These are phyloP conservation scores for Venturia carpophila DNA, from an alignment of 2,329 filamentous ascomycete species.

Conservation along the genomic window DNA sequence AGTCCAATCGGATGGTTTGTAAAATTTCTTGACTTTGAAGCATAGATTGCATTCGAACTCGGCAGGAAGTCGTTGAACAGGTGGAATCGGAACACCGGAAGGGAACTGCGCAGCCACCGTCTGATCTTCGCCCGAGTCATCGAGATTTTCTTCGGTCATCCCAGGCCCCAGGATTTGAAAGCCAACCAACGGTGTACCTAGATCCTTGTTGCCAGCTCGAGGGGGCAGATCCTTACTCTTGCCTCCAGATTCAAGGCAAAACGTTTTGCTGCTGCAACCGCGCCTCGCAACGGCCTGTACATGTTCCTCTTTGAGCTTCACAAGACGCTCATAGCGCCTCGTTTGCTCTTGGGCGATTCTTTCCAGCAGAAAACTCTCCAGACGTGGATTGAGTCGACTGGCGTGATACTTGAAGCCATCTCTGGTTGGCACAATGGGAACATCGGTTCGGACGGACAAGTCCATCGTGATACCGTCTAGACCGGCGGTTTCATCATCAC, in stretches of 20 bases:
- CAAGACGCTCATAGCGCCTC: constrained; percentile 67
- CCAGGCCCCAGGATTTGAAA: constrained; percentile 50
- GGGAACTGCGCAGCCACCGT: constrained; percentile 71
- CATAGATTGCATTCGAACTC: constrained; percentile 87
- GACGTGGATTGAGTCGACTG: constrained; percentile 62
- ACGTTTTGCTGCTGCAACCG: constrained; percentile 52
- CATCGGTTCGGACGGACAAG: constrained; percentile 52
- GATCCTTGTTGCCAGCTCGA: constrained; percentile 50
- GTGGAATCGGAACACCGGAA: constrained; percentile 71
- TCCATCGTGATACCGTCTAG: constrained; percentile 54
- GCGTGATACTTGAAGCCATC: constrained; percentile 73
- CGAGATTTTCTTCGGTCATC: constrained; percentile 56
- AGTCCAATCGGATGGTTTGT: constrained; percentile 92
- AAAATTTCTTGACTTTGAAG: constrained; percentile 75
- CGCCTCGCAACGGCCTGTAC: constrained; percentile 46
- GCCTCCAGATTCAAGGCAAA: constrained; percentile 63
- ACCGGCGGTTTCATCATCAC: constrained; percentile 33
- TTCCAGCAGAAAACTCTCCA: constrained; percentile 63
- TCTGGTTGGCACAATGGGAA: constrained; percentile 59
- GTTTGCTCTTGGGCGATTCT: constrained; percentile 77
- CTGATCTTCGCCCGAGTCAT: constrained; percentile 57
- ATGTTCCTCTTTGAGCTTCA: constrained; percentile 65
- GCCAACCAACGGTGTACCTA: constrained; percentile 48
- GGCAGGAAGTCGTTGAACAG: constrained; percentile 66
- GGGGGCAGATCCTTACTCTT: constrained; percentile 53